Evolutionary conservation across 2,329 filamentous ascomycete genomes (phyloP).

Genomic region (Aspergillus sp.): DNA sequence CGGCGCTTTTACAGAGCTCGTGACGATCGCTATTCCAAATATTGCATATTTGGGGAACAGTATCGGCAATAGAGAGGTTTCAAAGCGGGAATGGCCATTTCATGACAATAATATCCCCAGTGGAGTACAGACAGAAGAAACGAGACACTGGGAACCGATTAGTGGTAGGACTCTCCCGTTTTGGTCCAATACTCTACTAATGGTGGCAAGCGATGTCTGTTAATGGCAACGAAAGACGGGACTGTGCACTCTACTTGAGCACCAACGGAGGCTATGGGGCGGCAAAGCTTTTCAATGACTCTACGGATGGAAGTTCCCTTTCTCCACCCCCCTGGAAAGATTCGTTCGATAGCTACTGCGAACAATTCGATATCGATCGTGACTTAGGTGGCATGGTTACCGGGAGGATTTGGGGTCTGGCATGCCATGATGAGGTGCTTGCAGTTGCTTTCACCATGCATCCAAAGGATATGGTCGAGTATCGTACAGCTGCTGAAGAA

Average conservation of each 20-base stretch:
- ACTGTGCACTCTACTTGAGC: constrained; percentile 21
- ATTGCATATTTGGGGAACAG: constrained; percentile 9
- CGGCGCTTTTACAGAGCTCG: constrained; percentile 17
- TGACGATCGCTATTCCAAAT: constrained; percentile 15
- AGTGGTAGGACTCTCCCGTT: constrained; percentile 18
- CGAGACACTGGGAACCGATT: constrained; percentile 25
- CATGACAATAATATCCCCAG: constrained; percentile 7
- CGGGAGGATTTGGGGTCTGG: constrained; percentile 49
- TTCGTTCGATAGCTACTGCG: constrained; percentile 25
- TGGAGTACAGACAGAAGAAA: constrained; percentile 4
- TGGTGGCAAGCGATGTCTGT: constrained; percentile 18
- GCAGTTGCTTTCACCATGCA: constrained; percentile 47
- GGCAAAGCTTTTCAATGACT: constrained; percentile 8
- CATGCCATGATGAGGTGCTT: constrained; percentile 40
- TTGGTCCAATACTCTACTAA: constrained; percentile 7
- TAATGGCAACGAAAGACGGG: constrained; percentile 6
- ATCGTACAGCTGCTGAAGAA: constrained; percentile 43
- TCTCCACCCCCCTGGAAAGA: constrained; percentile 20
- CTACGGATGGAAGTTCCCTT: constrained; percentile 2
- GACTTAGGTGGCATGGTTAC: constrained; percentile 43
- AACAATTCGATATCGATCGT: constrained; percentile 42
- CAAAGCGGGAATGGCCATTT: constrained; percentile 15
- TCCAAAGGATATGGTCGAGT: constrained; percentile 51
- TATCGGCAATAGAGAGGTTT: constrained; percentile 2
- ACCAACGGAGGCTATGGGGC: constrained; percentile 22